These are phyloP conservation scores for Phlyctochytrium planicorne DNA, from an alignment of 192 early-diverging fungal species.

Conservation along the genomic window DNA sequence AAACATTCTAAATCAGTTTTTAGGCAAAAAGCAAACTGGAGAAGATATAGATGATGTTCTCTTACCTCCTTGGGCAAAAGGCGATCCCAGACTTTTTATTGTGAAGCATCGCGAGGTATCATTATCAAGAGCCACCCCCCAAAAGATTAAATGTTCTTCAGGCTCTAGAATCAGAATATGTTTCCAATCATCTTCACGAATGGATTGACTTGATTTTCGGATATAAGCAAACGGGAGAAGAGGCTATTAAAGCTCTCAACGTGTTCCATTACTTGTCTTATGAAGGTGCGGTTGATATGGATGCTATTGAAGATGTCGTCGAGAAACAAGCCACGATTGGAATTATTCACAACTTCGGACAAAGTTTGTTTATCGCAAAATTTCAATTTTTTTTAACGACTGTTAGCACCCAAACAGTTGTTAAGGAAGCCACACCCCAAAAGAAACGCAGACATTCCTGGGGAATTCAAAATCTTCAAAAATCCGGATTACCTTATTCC, in stretches of 20 bases:
- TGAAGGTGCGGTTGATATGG: conserved; percentile 82
- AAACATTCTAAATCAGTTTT: conserved; percentile 7
- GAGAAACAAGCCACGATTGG: conserved; percentile 84
- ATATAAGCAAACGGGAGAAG: conserved; percentile 79
- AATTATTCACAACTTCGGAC: conserved; percentile 91
- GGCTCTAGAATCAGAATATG: conserved; percentile 31
- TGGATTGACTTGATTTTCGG: conserved; percentile 93
- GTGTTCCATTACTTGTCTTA: conserved; percentile 92
- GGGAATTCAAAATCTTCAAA: too few species aligned
- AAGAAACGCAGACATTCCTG: background rate
- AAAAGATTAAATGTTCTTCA: background rate
- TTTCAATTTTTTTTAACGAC: too few species aligned
- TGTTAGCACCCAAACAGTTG: conserved; percentile 78
- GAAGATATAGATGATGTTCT: conserved; percentile 57
- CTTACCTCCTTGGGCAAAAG: conserved; percentile 78
- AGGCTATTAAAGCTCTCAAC: conserved; percentile 78
- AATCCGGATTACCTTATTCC: too few species aligned
- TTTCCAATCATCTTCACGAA: conserved; percentile 68
- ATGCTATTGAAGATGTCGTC: conserved; percentile 79
- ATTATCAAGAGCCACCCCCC: background rate
- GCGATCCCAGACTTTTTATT: conserved; percentile 60
- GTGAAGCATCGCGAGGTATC: conserved; percentile 65
- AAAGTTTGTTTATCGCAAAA: conserved; percentile 40
- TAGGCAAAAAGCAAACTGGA: conserved; percentile 53
- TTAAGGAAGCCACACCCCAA: conserved; percentile 74